Evolutionary conservation across 768 basidiomycete genomes (phyloP).

Genomic region (Arthromyces matolae): DNA sequence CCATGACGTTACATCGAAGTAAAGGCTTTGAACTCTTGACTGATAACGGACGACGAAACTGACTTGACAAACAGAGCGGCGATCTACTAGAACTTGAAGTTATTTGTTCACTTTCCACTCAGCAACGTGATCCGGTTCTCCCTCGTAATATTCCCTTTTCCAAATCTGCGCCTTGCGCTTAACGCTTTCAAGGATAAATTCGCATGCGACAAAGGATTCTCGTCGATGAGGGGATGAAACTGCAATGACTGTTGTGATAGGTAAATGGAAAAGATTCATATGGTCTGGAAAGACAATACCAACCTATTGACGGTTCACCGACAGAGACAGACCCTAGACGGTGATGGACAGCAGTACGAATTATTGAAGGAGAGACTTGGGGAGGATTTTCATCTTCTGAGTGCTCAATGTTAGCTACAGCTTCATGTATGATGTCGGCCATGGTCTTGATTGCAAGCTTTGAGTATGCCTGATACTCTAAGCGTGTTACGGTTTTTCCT

Average conservation of each 20-base stretch:
- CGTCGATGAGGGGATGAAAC: conserved; percentile 82
- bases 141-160: conserved; percentile 88
- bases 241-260: conserved; percentile 52
- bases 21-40: neutral
- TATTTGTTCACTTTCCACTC: conserved; percentile 67
- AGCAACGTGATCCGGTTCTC: conserved; percentile 54
- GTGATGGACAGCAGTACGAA: conserved; percentile 67
- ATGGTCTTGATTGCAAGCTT: conserved; percentile 79
- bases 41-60: neutral
- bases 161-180: conserved; percentile 84
- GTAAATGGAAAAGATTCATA: neutral
- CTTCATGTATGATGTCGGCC: conserved; percentile 50
- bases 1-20: neutral
- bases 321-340: conserved; percentile 75
- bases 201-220: conserved; percentile 77
- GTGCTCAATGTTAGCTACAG: conserved; percentile 36
- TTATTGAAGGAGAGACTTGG: conserved; percentile 32
- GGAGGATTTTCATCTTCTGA: conserved; percentile 37
- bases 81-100: no score
- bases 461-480: conserved; percentile 85
- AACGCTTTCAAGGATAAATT: conserved; percentile 81
- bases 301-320: conserved; percentile 71
- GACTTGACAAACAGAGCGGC: no score
- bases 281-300: neutral
- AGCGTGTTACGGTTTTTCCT: conserved; percentile 68